Conservation (phyloP, 257 asterid genomes). For the Pogostemon cablin region DNA sequence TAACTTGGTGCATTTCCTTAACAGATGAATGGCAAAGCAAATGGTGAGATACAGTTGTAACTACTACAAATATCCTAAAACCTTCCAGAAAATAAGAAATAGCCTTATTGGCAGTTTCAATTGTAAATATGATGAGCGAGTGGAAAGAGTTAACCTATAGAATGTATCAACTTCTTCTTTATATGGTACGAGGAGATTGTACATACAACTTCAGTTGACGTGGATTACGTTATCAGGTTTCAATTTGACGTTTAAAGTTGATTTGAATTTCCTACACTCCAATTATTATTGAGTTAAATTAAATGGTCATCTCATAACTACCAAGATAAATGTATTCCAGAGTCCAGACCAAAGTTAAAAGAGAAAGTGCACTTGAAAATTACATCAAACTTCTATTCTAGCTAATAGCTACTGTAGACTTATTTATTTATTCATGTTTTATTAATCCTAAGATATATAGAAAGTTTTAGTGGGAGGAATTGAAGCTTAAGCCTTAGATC, state of each 20-base stretch:
- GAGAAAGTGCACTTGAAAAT: too few species aligned
- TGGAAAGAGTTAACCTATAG: not conserved
- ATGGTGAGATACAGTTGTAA: constrained; percentile 40
- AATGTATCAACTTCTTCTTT: not conserved
- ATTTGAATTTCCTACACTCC: not conserved
- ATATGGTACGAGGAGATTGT: constrained; percentile 1
- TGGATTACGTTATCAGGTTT: constrained; percentile 34
- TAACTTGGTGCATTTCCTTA: constrained; percentile 19
- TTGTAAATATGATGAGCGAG: constrained; percentile 5
- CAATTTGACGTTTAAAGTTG: constrained; percentile 14
- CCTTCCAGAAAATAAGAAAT: constrained; percentile 40
- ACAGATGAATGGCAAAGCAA: constrained; percentile 63
- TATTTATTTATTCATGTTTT: too few species aligned
- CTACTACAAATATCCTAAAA: constrained; percentile 47
- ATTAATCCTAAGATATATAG: too few species aligned
- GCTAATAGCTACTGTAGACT: too few species aligned
- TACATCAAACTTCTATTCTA: too few species aligned
- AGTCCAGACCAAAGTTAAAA: too few species aligned
- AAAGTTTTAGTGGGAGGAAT: too few species aligned
- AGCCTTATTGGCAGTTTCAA: not conserved
- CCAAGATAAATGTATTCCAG: too few species aligned
- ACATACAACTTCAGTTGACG: constrained; percentile 16
- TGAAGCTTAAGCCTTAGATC: too few species aligned
- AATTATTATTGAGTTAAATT: too few species aligned
- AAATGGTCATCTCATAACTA: too few species aligned